Conservation (phyloP, 2,329 filamentous ascomycete species). For the Chrysoporthe puriensis region DNA sequence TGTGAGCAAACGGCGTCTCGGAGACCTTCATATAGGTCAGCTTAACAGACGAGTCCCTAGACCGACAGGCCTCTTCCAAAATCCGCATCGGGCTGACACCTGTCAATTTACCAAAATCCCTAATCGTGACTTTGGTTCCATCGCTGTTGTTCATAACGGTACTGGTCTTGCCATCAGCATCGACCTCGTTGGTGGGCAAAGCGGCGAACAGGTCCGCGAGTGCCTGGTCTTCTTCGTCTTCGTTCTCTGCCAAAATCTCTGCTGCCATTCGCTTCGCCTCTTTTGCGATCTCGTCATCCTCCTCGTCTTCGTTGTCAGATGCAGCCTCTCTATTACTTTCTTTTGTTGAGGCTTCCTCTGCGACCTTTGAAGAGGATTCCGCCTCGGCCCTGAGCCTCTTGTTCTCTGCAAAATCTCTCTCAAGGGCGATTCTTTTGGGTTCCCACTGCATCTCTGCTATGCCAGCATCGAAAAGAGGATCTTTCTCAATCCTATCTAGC, state of each 20-base stretch:
- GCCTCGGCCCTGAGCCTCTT: constrained; percentile 47
- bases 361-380: constrained; percentile 35
- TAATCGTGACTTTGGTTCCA: constrained; percentile 63
- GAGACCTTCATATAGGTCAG: constrained; percentile 73
- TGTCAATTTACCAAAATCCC: constrained; percentile 83
- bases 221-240: constrained; percentile 55
- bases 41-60: constrained; percentile 72
- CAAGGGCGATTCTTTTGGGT: constrained; percentile 58
- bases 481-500: constrained; percentile 75
- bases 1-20: constrained; percentile 72
- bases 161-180: constrained; percentile 59
- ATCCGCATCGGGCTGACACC: constrained; percentile 77
- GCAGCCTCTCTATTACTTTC: constrained; percentile 30
- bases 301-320: constrained; percentile 34
- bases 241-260: constrained; percentile 59
- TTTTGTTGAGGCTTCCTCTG: constrained; percentile 31
- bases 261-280: constrained; percentile 63
- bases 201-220: constrained; percentile 62
- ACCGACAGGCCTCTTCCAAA: constrained; percentile 85
- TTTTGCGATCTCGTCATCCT: constrained; percentile 53
- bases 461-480: constrained; percentile 73
- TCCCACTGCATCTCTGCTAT: constrained; percentile 70
- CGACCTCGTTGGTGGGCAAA: constrained; percentile 63
- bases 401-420: constrained; percentile 61
- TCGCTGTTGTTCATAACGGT: constrained; percentile 58